These are phyloP conservation scores for Cicer cuneatum DNA, from an alignment of 306 rosid genomes.

Conservation along the genomic window DNA sequence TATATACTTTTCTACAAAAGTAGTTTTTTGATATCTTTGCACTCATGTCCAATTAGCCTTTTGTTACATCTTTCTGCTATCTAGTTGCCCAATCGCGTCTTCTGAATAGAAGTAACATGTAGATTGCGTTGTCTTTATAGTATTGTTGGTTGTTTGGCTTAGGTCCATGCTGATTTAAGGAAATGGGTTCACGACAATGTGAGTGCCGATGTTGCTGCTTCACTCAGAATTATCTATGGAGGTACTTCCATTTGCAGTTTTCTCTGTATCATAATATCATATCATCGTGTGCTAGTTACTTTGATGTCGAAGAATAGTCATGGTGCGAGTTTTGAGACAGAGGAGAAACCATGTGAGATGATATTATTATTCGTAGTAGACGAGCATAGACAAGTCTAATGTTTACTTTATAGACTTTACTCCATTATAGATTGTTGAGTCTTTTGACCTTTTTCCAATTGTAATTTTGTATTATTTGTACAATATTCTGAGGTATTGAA, in stretches of 20 bases:
- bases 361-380: background rate
- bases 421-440: background rate
- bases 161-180: constrained; percentile 91
- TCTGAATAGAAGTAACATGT: constrained; percentile 11
- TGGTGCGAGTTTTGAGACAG: constrained; percentile 26
- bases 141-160: constrained; percentile 38
- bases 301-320: constrained; percentile 2
- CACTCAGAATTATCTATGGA: constrained; percentile 87
- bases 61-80: constrained; percentile 11
- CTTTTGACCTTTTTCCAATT: background rate
- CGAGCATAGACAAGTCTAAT: constrained; percentile 7
- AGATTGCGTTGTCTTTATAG: constrained; percentile 16
- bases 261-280: background rate
- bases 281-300: background rate
- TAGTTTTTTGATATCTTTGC: background rate
- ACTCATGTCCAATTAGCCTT: background rate
- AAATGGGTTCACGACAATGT: constrained; percentile 74
- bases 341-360: constrained; percentile 8
- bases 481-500: background rate
- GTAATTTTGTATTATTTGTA: constrained; percentile 6
- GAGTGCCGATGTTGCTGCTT: constrained; percentile 68
- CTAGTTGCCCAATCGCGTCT: background rate
- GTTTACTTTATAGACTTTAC: background rate
- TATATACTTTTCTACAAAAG: too few species aligned
- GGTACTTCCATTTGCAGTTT: constrained; percentile 52